Evolutionary conservation across 306 rosid genomes (phyloP), one percentile per base, ranked within the genome.

Genomic region (Quercus bicolor): DNA sequence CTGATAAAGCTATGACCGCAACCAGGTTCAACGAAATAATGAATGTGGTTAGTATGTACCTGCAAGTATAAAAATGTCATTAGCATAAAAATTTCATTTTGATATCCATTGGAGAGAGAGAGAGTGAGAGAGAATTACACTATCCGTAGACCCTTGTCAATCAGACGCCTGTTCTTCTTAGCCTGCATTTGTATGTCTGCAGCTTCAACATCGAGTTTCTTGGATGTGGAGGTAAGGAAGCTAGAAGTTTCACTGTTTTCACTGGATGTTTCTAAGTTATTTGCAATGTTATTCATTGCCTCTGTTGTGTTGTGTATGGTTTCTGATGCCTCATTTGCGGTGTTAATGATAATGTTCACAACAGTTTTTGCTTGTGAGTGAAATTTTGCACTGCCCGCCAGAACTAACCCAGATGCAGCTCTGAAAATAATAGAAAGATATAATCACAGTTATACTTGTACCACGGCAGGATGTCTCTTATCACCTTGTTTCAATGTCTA

Each of bases 271-370:
- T 54, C 76, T 11, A 86, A 64, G 57, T 76, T 79, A 57, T 33
- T 23, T 48, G 75, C 43, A 56, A 91, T 59, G 13, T 75, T 84
- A 68, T 77, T 80, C 77, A 91, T 70, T 64, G 86, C 91, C 71
- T 72, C 84, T 56, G 94, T 88, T 76, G 93, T 88, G 79, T 83
- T 87, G 78, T 76, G 72, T 34, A 93, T 81, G 24, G 88, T 88
- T 57, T 81, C 73, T 68, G 97, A 81, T 52, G 94, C 97, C 19
- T 86, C 86, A 75, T 85, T 78, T 57, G 94, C 91, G 21, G 94
- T 91, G 45, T 83, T 84, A 19, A 88, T 85, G 68, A 93, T 73
- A 68, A 89, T 77, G 33, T 84, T 76, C 79, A 88, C 88, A 18
- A 91, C 85, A 20, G 75, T 78, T 61, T 84, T 84, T 20, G 87